These are phyloP conservation scores for Persicaria maculosa DNA, from an alignment of 148 eudicot genomes.

Conservation along the genomic window DNA sequence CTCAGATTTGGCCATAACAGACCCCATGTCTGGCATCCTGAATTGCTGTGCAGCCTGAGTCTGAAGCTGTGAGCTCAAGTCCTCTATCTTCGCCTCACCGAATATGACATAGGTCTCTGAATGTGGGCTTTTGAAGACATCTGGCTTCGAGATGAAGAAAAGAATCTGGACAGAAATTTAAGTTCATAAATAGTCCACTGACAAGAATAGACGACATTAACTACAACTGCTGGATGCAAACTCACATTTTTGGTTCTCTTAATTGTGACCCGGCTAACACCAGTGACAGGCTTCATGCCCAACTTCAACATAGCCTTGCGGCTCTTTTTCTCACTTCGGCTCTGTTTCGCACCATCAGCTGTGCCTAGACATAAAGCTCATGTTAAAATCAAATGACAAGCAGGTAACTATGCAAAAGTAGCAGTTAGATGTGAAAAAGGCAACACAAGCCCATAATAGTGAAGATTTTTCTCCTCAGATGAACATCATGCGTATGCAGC, in stretches of 20 bases:
- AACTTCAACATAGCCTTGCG: constrained; percentile 91
- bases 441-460: not conserved
- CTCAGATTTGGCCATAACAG: constrained; percentile 43
- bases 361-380: constrained; percentile 28
- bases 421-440: not conserved
- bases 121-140: constrained; percentile 41
- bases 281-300: constrained; percentile 85
- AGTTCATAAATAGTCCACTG: not conserved
- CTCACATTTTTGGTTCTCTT: constrained; percentile 78
- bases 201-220: not conserved
- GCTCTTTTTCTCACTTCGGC: constrained; percentile 92
- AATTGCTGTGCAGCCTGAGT: constrained; percentile 72
- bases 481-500: too few species aligned
- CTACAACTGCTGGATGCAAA: not conserved
- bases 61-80: constrained; percentile 70
- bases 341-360: constrained; percentile 63
- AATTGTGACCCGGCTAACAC: constrained; percentile 83
- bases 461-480: too few species aligned
- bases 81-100: constrained; percentile 72
- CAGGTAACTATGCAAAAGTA: not conserved
- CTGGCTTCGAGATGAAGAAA: constrained; percentile 39
- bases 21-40: constrained; percentile 57
- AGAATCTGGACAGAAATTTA: constrained; percentile 26
- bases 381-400: not conserved
- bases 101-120: constrained; percentile 62